Evolutionary conservation across 2,329 filamentous ascomycete species (phyloP).

Genomic region (Colletotrichum incanum): DNA sequence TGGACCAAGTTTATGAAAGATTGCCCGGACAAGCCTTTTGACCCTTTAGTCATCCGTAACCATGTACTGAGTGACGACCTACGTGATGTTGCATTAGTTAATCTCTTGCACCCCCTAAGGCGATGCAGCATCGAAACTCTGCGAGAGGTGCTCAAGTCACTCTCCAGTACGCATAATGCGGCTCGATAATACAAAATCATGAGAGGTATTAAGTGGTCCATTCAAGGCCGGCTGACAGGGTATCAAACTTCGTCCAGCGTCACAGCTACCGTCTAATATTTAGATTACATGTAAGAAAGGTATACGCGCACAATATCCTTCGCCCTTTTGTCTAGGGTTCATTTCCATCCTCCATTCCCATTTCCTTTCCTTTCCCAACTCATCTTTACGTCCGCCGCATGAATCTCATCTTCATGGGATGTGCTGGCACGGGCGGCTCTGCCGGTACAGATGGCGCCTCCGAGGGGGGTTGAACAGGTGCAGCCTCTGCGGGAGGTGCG

Average conservation of each 20-base stretch:
- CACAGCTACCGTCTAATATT: constrained; percentile 39
- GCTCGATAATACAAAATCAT: not conserved
- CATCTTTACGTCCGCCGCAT: constrained; percentile 3
- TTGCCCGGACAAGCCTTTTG: not conserved
- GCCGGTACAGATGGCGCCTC: constrained; percentile 18
- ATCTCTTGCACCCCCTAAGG: no score
- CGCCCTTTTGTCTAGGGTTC: not conserved
- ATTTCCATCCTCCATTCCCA: not conserved
- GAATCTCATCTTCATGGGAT: constrained; percentile 37
- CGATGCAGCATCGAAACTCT: not conserved
- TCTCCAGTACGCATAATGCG: no score
- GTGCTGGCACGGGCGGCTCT: constrained; percentile 2
- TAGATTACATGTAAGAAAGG: constrained; percentile 40
- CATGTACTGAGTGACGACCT: no score
- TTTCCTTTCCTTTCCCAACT: not conserved
- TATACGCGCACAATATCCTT: constrained; percentile 8
- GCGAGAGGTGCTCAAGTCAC: not conserved
- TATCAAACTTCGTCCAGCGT: constrained; percentile 42
- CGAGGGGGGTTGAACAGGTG: constrained; percentile 10
- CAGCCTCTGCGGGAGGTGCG: constrained; percentile 11
- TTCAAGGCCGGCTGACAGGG: constrained; percentile 38
- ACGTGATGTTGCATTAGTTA: no score
- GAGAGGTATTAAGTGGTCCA: constrained; percentile 30
- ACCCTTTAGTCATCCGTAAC: not conserved
- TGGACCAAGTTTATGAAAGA: not conserved